These are phyloP conservation scores for Baorangia bicolor DNA, from an alignment of 768 basidiomycete genomes.

Conservation along the genomic window DNA sequence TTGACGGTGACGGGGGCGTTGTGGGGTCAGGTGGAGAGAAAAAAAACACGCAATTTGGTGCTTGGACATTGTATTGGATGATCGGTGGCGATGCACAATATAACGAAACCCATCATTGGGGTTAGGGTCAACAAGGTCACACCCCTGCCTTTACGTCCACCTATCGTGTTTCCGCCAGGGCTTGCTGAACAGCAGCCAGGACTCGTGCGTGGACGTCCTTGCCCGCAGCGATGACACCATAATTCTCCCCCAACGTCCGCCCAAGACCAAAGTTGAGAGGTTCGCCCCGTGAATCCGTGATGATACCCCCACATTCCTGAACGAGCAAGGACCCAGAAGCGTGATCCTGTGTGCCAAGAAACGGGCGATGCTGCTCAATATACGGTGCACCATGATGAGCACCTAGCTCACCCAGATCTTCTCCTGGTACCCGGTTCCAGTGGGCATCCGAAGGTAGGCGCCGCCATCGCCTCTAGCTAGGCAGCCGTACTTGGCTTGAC, in stretches of 20 bases:
- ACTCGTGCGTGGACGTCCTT: slow-evolving; percentile 67
- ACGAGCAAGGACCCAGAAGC: slow-evolving; percentile 84
- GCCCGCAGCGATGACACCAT: slow-evolving; percentile 82
- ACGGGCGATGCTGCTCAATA: too few relatives aligned
- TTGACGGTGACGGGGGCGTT: background rate
- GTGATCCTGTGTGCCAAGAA: slow-evolving; percentile 62
- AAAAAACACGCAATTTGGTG: too few relatives aligned
- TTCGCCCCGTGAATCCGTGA: slow-evolving; percentile 79
- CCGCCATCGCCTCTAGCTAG: slow-evolving; percentile 85
- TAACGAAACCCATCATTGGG: background rate
- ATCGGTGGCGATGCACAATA: background rate
- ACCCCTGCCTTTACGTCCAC: background rate
- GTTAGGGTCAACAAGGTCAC: background rate
- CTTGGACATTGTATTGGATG: background rate
- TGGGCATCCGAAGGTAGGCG: slow-evolving; percentile 78
- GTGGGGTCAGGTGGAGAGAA: background rate
- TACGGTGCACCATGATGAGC: too few relatives aligned
- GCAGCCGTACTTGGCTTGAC: slow-evolving; percentile 92
- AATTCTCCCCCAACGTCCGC: slow-evolving; percentile 81
- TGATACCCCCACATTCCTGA: slow-evolving; percentile 85
- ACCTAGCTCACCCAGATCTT: slow-evolving; percentile 86
- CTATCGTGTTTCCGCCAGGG: slow-evolving; percentile 32
- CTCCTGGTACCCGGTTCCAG: slow-evolving; percentile 75
- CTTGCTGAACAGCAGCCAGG: slow-evolving; percentile 71
- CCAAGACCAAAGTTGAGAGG: slow-evolving; percentile 86